These are phyloP conservation scores for Rubroboletus satanas DNA, from an alignment of 768 basidiomycete species.

Conservation along the genomic window DNA sequence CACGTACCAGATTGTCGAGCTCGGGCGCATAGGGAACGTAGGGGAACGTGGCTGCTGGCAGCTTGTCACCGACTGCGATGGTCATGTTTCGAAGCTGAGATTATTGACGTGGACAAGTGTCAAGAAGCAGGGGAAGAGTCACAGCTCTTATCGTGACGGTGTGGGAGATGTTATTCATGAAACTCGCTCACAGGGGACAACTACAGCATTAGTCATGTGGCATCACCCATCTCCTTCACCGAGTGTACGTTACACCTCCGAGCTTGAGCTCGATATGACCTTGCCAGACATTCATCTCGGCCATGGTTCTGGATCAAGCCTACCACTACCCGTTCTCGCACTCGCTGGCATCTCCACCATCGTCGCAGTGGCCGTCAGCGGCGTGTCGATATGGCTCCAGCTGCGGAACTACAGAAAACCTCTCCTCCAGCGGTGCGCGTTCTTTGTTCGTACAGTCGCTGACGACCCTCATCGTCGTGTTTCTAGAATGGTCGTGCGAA, in stretches of 20 bases:
- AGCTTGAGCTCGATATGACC: slow-evolving; percentile 1
- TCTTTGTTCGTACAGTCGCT: not conserved
- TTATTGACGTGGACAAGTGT: not conserved
- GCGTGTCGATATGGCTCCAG: slow-evolving; percentile 73
- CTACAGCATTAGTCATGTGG: not conserved
- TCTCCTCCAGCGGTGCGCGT: slow-evolving; percentile 61
- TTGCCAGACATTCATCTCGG: slow-evolving; percentile 23
- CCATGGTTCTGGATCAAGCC: slow-evolving; percentile 56
- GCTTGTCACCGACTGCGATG: slow-evolving; percentile 50
- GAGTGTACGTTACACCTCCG: not conserved
- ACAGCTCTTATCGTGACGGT: not conserved
- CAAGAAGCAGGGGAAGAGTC: not conserved
- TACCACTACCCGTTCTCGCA: slow-evolving; percentile 53
- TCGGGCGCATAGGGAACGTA: slow-evolving; percentile 60
- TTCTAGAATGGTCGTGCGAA: slow-evolving; percentile 81
- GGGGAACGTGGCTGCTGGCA: slow-evolving; percentile 44
- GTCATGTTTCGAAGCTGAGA: slow-evolving; percentile 8
- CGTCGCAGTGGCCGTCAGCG: slow-evolving; percentile 69
- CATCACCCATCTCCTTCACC: not conserved
- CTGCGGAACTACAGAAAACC: slow-evolving; percentile 86
- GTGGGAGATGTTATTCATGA: not conserved
- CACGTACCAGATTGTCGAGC: slow-evolving; percentile 57
- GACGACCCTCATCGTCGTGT: slow-evolving; percentile 3
- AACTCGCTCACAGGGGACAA: not conserved
- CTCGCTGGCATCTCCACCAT: slow-evolving; percentile 61